Base-by-base conservation (phyloP, 2,329 filamentous ascomycete genomes). In the Penicillium sp. region DNA sequence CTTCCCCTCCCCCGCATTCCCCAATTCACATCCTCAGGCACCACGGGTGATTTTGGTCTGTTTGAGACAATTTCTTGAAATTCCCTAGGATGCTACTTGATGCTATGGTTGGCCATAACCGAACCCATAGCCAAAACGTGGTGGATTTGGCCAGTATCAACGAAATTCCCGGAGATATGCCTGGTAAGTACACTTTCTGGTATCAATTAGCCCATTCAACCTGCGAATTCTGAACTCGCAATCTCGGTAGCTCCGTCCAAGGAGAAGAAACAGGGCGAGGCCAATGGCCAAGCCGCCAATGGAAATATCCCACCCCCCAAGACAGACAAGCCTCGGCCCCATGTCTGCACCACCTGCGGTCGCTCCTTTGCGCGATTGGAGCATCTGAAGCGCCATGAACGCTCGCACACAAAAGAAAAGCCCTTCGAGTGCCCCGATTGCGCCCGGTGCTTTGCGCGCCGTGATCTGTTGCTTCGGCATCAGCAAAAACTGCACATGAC, bases 401-500 rank as follows among this genome's bases (percentile, higher is more conserved):
- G 95, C 61, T 96, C 92, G n/a, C 93, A 97, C 74, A 97, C 93
- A 45, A 97, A 99, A 75, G 93, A 99, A 79, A 99, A 99, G 81
- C 95, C 95, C 1, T 99, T 99, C 69, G 92, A 97, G 77, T 99
- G 95, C 70, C 91, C 92, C 27, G 92, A 98, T 75, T 99, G 95
- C 77, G 85, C 91, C 37, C 82, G 95, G 77, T 98, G 95, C 78
- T 99, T 99, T 77, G 95, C 95, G 59, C 87, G 95, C 60, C 87
- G 95, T 64, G 95, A 99, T 76, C 78, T 99, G 65, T 83, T 99
- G 54, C 81, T 99, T 64, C 87, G 95, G 58, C 95, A 99, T 77
- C 95, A 99, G 82, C 95, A 99, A 81, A 99, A 99, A 82, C 85
- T 99, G 48, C 95, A 99, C 74, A 92, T 96, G 83, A 92, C 92